Evolutionary conservation across 148 eudicot species (phyloP).

Genomic region (Rhododendron ferrugineum): DNA sequence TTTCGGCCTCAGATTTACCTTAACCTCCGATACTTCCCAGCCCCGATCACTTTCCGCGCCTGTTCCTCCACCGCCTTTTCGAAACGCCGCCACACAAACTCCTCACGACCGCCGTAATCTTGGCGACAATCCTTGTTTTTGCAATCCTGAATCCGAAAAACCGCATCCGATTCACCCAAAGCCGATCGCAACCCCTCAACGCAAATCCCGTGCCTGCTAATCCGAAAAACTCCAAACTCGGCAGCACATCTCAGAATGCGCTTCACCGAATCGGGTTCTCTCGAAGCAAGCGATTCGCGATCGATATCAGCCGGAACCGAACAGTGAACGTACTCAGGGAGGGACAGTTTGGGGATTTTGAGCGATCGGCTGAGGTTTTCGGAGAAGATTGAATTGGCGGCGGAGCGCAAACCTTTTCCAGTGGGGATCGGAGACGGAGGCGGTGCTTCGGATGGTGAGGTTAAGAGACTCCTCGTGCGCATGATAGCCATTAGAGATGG

Average conservation of each 20-base stretch:
- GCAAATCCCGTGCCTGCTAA: constrained; percentile 52
- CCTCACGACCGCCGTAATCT: constrained; percentile 43
- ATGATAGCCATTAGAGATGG: background rate
- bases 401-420: constrained; percentile 51
- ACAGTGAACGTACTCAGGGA: constrained; percentile 42
- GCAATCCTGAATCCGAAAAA: constrained; percentile 41
- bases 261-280: constrained; percentile 44
- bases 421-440: constrained; percentile 82
- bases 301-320: constrained; percentile 41
- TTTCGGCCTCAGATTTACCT: constrained; percentile 29
- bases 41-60: constrained; percentile 35
- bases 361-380: constrained; percentile 34
- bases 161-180: constrained; percentile 39
- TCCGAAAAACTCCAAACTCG: constrained; percentile 53
- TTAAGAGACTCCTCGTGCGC: background rate
- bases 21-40: constrained; percentile 44
- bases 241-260: constrained; percentile 37
- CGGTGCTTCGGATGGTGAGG: constrained; percentile 5
- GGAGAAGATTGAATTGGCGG: constrained; percentile 31
- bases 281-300: constrained; percentile 23
- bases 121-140: constrained; percentile 21
- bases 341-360: constrained; percentile 50
- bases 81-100: constrained; percentile 54
- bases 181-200: constrained; percentile 37
- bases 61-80: constrained; percentile 35